Evolutionary conservation across 2,329 filamentous ascomycete genomes (phyloP), one percentile per base, ranked within the genome.

Genomic region (Leptosphaerulina australis): DNA sequence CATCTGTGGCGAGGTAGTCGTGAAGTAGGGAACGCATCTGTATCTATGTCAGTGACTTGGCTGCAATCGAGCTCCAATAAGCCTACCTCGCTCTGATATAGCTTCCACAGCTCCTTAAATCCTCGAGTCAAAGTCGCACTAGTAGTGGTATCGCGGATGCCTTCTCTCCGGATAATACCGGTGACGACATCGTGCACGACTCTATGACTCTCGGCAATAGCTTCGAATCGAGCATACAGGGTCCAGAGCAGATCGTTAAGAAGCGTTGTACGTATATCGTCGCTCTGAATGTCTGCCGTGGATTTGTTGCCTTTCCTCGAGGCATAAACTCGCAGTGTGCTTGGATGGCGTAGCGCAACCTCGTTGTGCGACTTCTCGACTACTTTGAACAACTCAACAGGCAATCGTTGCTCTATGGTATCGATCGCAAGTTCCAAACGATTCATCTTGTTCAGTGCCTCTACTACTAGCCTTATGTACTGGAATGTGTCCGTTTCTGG

Each of bases 51-150:
- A 62, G 48, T 30, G n/a, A 34, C 35, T 11, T 4, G 24, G 2
- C 15, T 17, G 9, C 4, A 12, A 3, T 2, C 5, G 7, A 15
- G 5, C 17, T 11, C n/a, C 5, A 20, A 9, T 12, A n/a, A 21
- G 14, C 59, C 34, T 55, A 69, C 69, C 70, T 99, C 94, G 73
- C 95, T 97, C 69, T 99, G 94, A 66, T 97, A 93, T 6, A 99
- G 79, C 68, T 97, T 96, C 95, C 95, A 99, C 30, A 99, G 77
- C 74, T 97, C 94, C 67, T 93, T 94, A 75, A 99, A 99, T 47
- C 91, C 91, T 46, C 91, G 87, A 5, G 91, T 87, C 39, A 97
- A 80, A 0, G 83, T 81, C 77, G 77, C 87, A 38, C 63, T 70
- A 78, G 71, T 85, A 15, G 66, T 62, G 17, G 66, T 65, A 46